Conservation (phyloP, 768 basidiomycete genomes). For the Termitomyces bulborhizus region DNA sequence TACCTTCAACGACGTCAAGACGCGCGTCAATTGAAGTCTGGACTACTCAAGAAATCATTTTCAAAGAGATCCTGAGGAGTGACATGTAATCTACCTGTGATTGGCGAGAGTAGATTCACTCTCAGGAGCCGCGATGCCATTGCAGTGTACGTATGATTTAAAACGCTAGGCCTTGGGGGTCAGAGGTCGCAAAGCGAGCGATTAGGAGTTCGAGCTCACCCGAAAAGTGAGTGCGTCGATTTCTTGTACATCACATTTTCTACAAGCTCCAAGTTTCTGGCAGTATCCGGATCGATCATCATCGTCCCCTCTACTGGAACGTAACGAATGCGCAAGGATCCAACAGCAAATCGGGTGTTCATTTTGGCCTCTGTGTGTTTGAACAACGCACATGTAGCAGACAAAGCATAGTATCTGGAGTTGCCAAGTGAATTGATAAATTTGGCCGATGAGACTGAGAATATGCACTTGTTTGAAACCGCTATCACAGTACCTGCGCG, state of each 20-base stretch:
- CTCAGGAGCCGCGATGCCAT: constrained; percentile 84
- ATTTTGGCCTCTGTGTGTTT: constrained; percentile 70
- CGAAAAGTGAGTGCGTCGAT: constrained; percentile 71
- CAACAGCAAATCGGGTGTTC: constrained; percentile 63
- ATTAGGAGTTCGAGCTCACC: constrained; percentile 38
- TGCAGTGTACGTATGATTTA: constrained; percentile 83
- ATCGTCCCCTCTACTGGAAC: constrained; percentile 84
- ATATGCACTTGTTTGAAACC: constrained; percentile 69
- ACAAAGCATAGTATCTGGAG: constrained; percentile 83
- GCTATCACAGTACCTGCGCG: constrained; percentile 75
- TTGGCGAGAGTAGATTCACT: constrained; percentile 76
- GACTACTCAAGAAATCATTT: constrained; percentile 25
- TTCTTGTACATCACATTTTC: constrained; percentile 64
- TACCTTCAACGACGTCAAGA: constrained; percentile 83
- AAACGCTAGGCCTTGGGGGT: constrained; percentile 26
- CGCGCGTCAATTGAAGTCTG: constrained; percentile 69
- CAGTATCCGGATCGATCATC: constrained; percentile 90
- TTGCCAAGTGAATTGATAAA: neutral
- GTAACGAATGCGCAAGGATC: constrained; percentile 71
- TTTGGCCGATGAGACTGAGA: constrained; percentile 4
- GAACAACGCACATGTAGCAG: constrained; percentile 82
- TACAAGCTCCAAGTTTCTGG: constrained; percentile 84
- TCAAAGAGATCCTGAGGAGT: no score
- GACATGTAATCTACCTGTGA: constrained; percentile 44
- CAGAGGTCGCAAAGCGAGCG: neutral